Evolutionary conservation across 768 basidiomycete genomes (phyloP), one percentile per base, ranked within the genome.

Genomic region (Russula sp.): DNA sequence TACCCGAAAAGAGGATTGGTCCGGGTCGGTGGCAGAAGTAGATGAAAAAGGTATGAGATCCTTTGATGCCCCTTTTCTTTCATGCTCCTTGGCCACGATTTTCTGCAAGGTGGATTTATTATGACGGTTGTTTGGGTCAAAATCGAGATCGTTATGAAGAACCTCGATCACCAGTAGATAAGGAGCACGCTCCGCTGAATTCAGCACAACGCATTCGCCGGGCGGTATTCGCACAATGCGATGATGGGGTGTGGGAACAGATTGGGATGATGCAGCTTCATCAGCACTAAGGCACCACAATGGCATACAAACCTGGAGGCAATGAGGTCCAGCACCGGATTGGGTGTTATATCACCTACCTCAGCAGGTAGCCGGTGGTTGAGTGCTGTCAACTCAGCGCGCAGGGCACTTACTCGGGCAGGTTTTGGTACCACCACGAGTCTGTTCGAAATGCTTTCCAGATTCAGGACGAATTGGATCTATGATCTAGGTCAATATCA

Each of bases 341-440:
- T 39, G 46, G 16, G 20, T 14, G 65, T 20, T 25, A 13, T 39
- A 66, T 45, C 35, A 48, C 72, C 71, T 73, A 92, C 95, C 80
- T 98, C 97, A 3, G 97, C 92, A 14, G 97, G 97, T 35, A 99
- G 82, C 71, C 89, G 91, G 70, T 99, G 96, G 70, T 99, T 99
- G 57, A 99, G 76, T 18, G 88, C 87, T 5, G 97, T 99, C 68
- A 99, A 75, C 72, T 98, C 97, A 36, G 97, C 97, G 70, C 97
- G 79, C 48, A 99, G 76, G n/a, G 97, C 95, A 72, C 93, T 96
- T 45, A 98, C 88, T 42, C 96, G 85, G 13, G 97, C 97, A 48
- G 90, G 93, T 69, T 88, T 88, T 14, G 97, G 97, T 0, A 99
- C 86, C 32, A 97, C 86, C 52, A 99, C 75, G 41, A 99, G 80